phyloP scores from a whole-genome alignment of 1,284 basidiomycete species.

The Moniliophthora roreri region DNA sequence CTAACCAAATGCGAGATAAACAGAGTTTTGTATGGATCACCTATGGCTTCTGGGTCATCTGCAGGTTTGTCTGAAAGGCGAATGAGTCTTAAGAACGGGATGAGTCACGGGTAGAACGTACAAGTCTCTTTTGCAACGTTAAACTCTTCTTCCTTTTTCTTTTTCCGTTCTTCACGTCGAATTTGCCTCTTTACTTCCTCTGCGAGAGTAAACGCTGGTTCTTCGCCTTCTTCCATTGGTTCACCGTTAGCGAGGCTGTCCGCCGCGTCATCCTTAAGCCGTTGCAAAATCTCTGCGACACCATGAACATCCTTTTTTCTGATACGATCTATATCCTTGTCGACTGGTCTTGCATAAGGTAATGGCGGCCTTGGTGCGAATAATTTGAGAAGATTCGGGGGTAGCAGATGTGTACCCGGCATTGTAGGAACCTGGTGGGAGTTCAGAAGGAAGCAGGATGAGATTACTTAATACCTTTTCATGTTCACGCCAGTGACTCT shows the following conservation, averaged over 20 bases:
- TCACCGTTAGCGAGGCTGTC: conserved; percentile 57
- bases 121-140: conserved; percentile 82
- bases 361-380: conserved; percentile 91
- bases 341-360: conserved; percentile 81
- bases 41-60: conserved; percentile 89
- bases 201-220: conserved; percentile 73
- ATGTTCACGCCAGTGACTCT: conserved; percentile 9
- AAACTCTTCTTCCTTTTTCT: conserved; percentile 78
- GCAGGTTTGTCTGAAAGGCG: conserved; percentile 76
- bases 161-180: conserved; percentile 77
- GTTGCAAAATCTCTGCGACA: conserved; percentile 71
- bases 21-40: conserved; percentile 98
- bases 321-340: conserved; percentile 78
- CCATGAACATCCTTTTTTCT: conserved; percentile 70
- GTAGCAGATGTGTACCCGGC: conserved; percentile 86
- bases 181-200: conserved; percentile 81
- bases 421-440: conserved; percentile 33
- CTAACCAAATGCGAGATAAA: conserved; percentile 91
- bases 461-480: background rate
- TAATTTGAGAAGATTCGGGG: conserved; percentile 91
- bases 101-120: conserved; percentile 38
- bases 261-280: conserved; percentile 76
- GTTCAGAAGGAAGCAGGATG: background rate
- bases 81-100: conserved; percentile 6
- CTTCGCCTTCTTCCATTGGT: conserved; percentile 78